phyloP scores from a whole-genome alignment of 2,329 filamentous ascomycete genomes.

The Scleromitrula shiraiana region DNA sequence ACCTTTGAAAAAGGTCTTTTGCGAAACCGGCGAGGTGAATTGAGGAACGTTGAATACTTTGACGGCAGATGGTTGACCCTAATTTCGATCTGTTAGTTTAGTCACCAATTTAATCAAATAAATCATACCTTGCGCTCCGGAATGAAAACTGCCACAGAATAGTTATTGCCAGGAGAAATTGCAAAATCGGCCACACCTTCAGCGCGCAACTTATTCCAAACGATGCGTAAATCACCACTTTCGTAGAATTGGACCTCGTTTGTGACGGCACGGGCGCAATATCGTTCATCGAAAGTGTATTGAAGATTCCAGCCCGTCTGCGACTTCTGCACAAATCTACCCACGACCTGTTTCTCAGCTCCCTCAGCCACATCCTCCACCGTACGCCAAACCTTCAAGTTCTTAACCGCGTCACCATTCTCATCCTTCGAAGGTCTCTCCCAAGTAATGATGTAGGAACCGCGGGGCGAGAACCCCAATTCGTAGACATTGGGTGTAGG shows the following conservation, averaged over 20 bases:
- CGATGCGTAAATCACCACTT: conserved; percentile 72
- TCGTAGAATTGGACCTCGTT: conserved; percentile 98
- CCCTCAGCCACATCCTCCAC: conserved; percentile 49
- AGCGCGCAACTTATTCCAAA: conserved; percentile 92
- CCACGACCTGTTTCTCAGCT: conserved; percentile 66
- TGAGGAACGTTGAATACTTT: conserved; percentile 91
- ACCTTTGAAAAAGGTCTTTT: conserved; percentile 99
- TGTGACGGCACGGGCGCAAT: conserved; percentile 86
- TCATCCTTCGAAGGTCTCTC: conserved; percentile 90
- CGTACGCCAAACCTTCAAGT: conserved; percentile 92
- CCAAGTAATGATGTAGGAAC: conserved; percentile 94
- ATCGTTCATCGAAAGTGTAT: conserved; percentile 88
- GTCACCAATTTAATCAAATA: neutral
- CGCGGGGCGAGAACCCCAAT: conserved; percentile 84
- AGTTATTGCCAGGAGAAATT: conserved; percentile 78
- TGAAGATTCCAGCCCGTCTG: conserved; percentile 96
- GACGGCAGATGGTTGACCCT: conserved; percentile 89
- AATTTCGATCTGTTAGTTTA: conserved; percentile 18
- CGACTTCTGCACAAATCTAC: conserved; percentile 89
- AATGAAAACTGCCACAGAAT: conserved; percentile 89
- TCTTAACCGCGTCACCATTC: conserved; percentile 87
- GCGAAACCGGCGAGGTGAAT: conserved; percentile 74
- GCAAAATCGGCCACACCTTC: conserved; percentile 89
- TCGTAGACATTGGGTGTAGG: conserved; percentile 83
- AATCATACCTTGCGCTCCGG: conserved; percentile 80